Evolutionary conservation across 345 rosid species (phyloP).

Genomic region (Citrus australasica): DNA sequence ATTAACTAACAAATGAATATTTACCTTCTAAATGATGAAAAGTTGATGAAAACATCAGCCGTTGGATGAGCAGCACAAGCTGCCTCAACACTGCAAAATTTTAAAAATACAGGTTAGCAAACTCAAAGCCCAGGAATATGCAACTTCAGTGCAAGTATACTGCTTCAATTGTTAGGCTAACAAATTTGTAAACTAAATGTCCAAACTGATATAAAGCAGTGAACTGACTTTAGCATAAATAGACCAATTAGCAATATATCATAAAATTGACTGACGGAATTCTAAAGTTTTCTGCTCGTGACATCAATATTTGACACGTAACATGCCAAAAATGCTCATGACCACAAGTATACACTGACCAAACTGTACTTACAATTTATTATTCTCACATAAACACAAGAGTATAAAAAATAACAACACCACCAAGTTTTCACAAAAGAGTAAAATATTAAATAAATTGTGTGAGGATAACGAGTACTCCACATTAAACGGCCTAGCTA

Average conservation of each 20-base stretch:
- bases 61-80: conserved; percentile 93
- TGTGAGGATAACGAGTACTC: neutral
- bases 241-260: neutral
- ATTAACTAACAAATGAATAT: neutral
- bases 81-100: conserved; percentile 76
- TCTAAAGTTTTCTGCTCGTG: neutral
- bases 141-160: neutral
- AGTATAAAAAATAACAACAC: too few relatives aligned
- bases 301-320: neutral
- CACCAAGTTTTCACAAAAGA: neutral
- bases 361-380: neutral
- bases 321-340: neutral
- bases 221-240: neutral
- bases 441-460: neutral
- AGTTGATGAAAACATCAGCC: conserved; percentile 95
- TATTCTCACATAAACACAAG: neutral
- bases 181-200: neutral
- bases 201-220: neutral
- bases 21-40: conserved; percentile 91
- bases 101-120: conserved; percentile 13
- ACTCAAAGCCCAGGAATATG: neutral
- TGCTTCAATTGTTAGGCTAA: neutral
- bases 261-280: neutral
- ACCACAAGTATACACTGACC: neutral
- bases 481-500: neutral